Evolutionary conservation across 345 rosid species (phyloP), one percentile per base, ranked within the genome.

Genomic region (Eucalyptus sp.): DNA sequence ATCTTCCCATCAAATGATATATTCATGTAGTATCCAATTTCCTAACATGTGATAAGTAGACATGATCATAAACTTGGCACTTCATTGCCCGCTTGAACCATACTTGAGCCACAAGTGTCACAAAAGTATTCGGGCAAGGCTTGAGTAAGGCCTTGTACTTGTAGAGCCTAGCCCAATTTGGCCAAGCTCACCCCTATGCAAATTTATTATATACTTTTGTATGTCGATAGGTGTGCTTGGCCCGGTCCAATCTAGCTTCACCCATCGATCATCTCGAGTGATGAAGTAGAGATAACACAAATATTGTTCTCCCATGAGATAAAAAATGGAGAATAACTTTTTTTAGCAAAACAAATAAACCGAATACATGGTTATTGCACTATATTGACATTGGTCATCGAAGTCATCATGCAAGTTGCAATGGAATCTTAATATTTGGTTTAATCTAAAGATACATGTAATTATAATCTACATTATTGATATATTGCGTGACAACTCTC

Each of bases 161-260:
- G 44, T 71, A 33, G 46, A 71, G 24, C 13, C 22, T 10, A 15
- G 80, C 24, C 18, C 10, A 14, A 0, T 64, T 13, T n/a, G 10
- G 41, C 20, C 41, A 7, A 8, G 11, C 79, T 66, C 41, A 2
- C 41, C 22, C 10, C 1, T 16, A 3, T 33, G 10, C 25, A 33
- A 17, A 68, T 68, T 68, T 10, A 68, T 33, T 5, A 33, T 1
- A 3, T 33, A 68, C 24, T 18, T 68, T 68, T 68, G 22, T 15
- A 68, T 18, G 44, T 9, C 5, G 4, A 64, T 7, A 11, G 41
- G 10, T 14, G 20, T 14, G 24, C 24, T 8, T 33, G 12, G 24
- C 24, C 4, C 0, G 3, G 3, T 14, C 76, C 2, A n/a, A n/a
- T 68, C 6, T 1, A 5, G 7, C 4, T 31, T 33, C 0, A 0